Percentiles rank a stretch among this genome's conserved stretches.
Evolutionary conservation across 108 stramenopile genomes (phyloP).

Genomic region (Chaetoceros muelleri): DNA sequence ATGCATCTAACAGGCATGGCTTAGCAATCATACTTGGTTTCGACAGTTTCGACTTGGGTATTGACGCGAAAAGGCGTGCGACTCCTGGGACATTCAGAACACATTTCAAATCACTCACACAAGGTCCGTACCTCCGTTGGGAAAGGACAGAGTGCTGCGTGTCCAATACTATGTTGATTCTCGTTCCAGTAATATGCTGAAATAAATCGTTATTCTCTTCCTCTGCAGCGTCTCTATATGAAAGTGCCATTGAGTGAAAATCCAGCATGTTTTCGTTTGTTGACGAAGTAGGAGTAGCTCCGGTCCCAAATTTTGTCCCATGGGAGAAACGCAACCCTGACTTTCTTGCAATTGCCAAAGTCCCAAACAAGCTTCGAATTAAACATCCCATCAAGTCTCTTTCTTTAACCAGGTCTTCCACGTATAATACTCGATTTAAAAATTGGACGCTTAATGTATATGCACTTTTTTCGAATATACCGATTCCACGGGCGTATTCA

Average conservation of each 20-base stretch:
- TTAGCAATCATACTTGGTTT: too few species aligned
- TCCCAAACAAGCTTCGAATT: slow-evolving; percentile 48
- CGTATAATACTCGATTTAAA: slow-evolving; percentile 86
- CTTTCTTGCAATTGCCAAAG: slow-evolving; percentile 33
- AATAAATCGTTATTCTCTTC: slow-evolving; percentile 9
- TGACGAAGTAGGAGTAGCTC: too few species aligned
- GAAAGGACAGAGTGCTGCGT: slow-evolving; percentile 61
- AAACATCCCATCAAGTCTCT: slow-evolving; percentile 59
- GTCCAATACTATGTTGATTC: slow-evolving; percentile 33
- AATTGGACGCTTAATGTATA: slow-evolving; percentile 86
- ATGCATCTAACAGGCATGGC: slow-evolving; percentile 50
- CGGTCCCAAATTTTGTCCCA: too few species aligned
- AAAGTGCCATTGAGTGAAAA: background rate
- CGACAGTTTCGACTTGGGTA: slow-evolving; percentile 10
- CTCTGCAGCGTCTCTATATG: slow-evolving; percentile 2
- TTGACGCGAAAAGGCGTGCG: slow-evolving; percentile 64
- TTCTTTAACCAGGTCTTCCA: slow-evolving; percentile 61
- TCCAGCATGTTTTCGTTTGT: slow-evolving; percentile 2
- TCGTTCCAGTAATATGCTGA: background rate
- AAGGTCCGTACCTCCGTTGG: slow-evolving; percentile 81
- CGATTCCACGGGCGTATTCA: slow-evolving; percentile 78
- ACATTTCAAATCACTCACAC: slow-evolving; percentile 87
- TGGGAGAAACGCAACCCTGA: too few species aligned
- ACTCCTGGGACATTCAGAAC: slow-evolving; percentile 88
- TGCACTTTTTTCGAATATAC: slow-evolving; percentile 68